Evolutionary conservation across 306 rosid genomes (phyloP), one percentile per base, ranked within the genome.

Genomic region (Parietaria judaica): DNA sequence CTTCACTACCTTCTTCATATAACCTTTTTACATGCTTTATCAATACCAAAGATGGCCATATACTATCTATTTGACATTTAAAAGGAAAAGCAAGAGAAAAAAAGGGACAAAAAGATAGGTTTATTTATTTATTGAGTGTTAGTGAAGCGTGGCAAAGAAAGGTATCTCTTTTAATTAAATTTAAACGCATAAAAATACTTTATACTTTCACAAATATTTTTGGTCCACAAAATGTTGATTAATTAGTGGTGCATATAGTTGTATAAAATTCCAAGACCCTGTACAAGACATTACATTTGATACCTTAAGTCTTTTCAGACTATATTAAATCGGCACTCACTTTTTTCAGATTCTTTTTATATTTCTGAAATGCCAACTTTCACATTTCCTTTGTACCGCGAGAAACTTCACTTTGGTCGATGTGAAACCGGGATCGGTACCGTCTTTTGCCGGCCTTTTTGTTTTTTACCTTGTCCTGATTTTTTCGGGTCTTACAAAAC

Each of bases 341-440:
- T 39, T 79, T 78, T 74, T 45, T 55, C 56, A 13, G 75, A 80
- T 83, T 81, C 81, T 66, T 66, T 67, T 45, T 37, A 23, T 13
- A 68, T 64, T 72, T 8, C 34, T 56, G 61, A 11, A 44, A 57
- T 60, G n/a, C 74, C 61, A 63, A 56, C 3, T 34, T 59, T 53
- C 7, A 74, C 78, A 66, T 51, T 6, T 34, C 35, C 51, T 7
- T n/a, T 23, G 8, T 0, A 23, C 31, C 31, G 31, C n/a, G 31
- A 23, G 31, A 23, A 23, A 23, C 1, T 23, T 23, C 31, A 23
- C 31, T 23, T 23, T 23, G 31, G 31, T 23, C 31, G 31, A 23
- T 23, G 31, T 23, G 31, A 23, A 23, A 23, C 31, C 31, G 31
- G 31, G 31, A 23, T 23, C 31, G 31, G 31, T 23, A 23, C 31